A percentile compares a stretch with the other conserved stretches of the same genome.
Evolutionary conservation across 805 yeast species (phyloP).

Genomic region (Metschnikowia lachancei): DNA sequence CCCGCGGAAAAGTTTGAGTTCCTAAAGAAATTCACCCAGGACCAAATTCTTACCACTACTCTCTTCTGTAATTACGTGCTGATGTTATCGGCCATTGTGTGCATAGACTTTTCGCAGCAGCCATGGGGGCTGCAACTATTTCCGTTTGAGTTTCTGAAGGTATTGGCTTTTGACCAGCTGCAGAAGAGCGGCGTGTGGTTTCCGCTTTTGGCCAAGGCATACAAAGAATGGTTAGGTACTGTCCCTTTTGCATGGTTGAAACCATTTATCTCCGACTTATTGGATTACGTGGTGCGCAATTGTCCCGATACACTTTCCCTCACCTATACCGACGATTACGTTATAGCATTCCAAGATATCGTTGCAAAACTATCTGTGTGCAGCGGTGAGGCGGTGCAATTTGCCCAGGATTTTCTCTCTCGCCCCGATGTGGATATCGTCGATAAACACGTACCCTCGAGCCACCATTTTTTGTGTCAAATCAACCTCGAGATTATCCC

Average conservation of each 20-base stretch:
- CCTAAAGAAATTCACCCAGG: background rate
- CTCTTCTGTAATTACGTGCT: background rate
- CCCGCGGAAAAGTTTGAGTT: conserved; percentile 1
- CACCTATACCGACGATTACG: background rate
- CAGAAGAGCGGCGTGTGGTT: background rate
- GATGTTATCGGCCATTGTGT: background rate
- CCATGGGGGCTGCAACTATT: conserved; percentile 4
- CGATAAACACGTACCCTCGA: background rate
- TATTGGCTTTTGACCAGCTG: background rate
- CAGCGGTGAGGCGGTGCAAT: conserved; percentile 1
- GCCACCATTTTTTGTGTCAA: background rate
- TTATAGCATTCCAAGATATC: background rate
- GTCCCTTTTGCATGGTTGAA: conserved; percentile 10
- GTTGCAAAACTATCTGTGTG: background rate
- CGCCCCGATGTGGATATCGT: conserved; percentile 2
- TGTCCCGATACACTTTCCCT: background rate
- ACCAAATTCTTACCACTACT: background rate
- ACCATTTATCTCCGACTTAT: conserved; percentile 2
- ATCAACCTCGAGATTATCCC: conserved; percentile 1
- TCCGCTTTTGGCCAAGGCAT: background rate
- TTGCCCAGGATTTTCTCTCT: background rate
- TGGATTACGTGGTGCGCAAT: conserved; percentile 1
- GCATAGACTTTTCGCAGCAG: conserved; percentile 2
- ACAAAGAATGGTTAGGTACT: background rate
- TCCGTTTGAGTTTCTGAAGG: conserved; percentile 1